These are phyloP conservation scores for Nakazawaea wickerhamii DNA, from an alignment of 805 yeast genomes.

Conservation along the genomic window DNA sequence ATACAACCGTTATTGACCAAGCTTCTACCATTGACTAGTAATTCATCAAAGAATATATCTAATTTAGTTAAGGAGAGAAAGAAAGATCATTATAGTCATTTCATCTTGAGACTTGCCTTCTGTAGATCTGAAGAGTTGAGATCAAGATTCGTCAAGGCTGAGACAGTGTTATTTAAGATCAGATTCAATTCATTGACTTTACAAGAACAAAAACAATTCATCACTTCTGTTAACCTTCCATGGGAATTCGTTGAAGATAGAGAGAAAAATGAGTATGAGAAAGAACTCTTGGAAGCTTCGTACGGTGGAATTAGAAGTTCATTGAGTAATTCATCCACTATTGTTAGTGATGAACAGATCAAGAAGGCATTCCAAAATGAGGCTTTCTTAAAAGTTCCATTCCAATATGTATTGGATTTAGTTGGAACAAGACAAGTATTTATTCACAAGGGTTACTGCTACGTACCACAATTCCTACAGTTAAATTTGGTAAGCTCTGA, in stretches of 20 bases:
- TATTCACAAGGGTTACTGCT: slow-evolving; percentile 67
- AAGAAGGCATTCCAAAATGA: slow-evolving; percentile 51
- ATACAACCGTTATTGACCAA: slow-evolving; percentile 63
- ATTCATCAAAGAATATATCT: slow-evolving; percentile 31
- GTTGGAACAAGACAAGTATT: slow-evolving; percentile 69
- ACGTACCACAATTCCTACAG: slow-evolving; percentile 79
- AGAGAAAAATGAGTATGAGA: slow-evolving; percentile 50
- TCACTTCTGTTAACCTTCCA: slow-evolving; percentile 58
- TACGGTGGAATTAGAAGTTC: slow-evolving; percentile 35
- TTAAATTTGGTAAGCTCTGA: slow-evolving; percentile 64
- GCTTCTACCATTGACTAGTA: slow-evolving; percentile 56
- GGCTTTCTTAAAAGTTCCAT: slow-evolving; percentile 76
- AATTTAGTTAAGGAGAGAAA: slow-evolving; percentile 52
- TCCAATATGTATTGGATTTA: slow-evolving; percentile 77
- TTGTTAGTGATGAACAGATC: slow-evolving; percentile 45
- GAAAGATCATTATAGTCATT: slow-evolving; percentile 92
- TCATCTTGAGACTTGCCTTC: slow-evolving; percentile 80
- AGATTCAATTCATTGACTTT: slow-evolving; percentile 62
- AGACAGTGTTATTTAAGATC: slow-evolving; percentile 65
- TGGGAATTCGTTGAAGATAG: slow-evolving; percentile 63
- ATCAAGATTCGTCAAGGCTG: slow-evolving; percentile 72
- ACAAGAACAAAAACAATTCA: slow-evolving; percentile 65
- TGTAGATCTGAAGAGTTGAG: slow-evolving; percentile 83
- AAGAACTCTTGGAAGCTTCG: slow-evolving; percentile 51
- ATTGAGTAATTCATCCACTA: slow-evolving; percentile 23